Conservation (phyloP, 2,329 filamentous ascomycete species). For the Arthrocladium fulminans region DNA sequence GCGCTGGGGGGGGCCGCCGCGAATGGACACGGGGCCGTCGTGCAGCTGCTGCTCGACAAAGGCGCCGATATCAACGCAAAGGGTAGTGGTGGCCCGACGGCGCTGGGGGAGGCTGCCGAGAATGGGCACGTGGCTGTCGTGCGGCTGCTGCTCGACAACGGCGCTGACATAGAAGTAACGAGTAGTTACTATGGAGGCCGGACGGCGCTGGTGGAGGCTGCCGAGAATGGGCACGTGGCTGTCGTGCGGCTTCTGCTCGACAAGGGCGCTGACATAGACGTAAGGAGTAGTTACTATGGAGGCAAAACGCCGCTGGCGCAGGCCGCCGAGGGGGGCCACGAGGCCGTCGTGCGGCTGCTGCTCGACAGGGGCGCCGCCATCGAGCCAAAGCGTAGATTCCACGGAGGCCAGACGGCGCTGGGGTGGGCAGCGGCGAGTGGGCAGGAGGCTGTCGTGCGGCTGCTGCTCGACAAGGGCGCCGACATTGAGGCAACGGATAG, state of each 20-base stretch:
- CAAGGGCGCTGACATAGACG: too few relatives aligned
- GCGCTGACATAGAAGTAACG: too few relatives aligned
- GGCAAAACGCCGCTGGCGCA: not conserved
- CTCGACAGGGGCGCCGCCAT: constrained; percentile 9
- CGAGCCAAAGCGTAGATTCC: not conserved
- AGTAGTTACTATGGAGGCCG: too few relatives aligned
- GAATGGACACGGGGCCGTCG: constrained; percentile 26
- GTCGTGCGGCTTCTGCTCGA: constrained; percentile 14
- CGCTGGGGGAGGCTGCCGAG: too few relatives aligned
- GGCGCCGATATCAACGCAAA: too few relatives aligned
- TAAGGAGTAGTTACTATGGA: not conserved
- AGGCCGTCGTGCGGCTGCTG: constrained; percentile 3
- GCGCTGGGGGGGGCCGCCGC: not conserved
- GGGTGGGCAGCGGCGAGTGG: constrained; percentile 5
- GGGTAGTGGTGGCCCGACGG: too few relatives aligned
- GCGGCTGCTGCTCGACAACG: too few relatives aligned
- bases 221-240: constrained; percentile 9
- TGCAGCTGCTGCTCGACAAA: constrained; percentile 8
- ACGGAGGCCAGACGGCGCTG: not conserved
- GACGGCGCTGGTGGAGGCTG: constrained; percentile 2
- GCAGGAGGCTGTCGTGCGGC: not conserved
- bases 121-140: too few relatives aligned
- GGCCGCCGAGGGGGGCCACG: not conserved
- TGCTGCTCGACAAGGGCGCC: constrained; percentile 10
- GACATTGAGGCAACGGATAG: not conserved